Percentiles rank a stretch among this genome's conserved stretches.
Evolutionary conservation across 495 filamentous ascomycete species (phyloP).

Genomic region (Amorphotheca resinae): DNA sequence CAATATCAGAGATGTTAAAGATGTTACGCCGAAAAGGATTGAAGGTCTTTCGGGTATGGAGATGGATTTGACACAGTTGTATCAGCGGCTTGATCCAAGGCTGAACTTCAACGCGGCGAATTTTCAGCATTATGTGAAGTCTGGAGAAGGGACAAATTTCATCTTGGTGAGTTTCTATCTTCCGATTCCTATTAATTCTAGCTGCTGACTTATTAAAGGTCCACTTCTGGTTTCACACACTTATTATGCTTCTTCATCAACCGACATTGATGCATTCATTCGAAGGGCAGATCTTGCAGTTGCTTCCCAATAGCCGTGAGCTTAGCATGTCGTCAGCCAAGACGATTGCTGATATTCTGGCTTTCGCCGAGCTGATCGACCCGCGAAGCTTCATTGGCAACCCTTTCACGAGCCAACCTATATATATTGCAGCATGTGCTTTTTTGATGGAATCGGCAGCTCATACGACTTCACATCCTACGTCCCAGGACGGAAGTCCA

Average conservation of each 20-base stretch:
- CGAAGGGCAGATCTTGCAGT: conserved; percentile 51
- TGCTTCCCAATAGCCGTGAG: conserved; percentile 66
- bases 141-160: conserved; percentile 69
- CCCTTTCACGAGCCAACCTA: conserved; percentile 79
- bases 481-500: conserved; percentile 39
- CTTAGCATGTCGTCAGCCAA: conserved; percentile 80
- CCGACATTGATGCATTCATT: conserved; percentile 69
- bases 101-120: conserved; percentile 72
- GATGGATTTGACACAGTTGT: conserved; percentile 63
- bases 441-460: conserved; percentile 65
- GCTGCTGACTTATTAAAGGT: conserved; percentile 26
- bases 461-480: conserved; percentile 41
- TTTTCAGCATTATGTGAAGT: conserved; percentile 64
- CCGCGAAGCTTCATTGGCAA: conserved; percentile 72
- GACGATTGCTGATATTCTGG: conserved; percentile 74
- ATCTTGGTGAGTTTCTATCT: conserved; percentile 44
- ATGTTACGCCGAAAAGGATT: conserved; percentile 59
- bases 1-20: conserved; percentile 61
- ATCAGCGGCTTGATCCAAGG: conserved; percentile 55
- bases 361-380: conserved; percentile 67
- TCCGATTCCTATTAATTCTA: no score
- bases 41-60: conserved; percentile 60
- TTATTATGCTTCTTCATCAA: conserved; percentile 75
- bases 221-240: conserved; percentile 83
- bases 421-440: conserved; percentile 79